Conservation (phyloP, 148 eudicot genomes). For the Cornus controversa region DNA sequence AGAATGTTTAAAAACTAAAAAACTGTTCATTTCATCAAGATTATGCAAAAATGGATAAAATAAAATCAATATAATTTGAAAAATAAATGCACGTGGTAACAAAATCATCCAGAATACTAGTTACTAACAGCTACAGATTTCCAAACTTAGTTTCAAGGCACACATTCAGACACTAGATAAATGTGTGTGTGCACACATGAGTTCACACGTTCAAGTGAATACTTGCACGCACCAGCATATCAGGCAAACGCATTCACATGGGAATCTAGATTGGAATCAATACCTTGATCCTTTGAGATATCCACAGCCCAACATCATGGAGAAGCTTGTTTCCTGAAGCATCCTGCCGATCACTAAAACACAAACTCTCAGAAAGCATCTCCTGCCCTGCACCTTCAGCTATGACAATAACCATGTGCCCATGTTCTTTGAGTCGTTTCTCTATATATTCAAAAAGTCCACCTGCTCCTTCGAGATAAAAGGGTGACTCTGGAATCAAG, state of each 20-base stretch:
- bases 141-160: not conserved
- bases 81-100: too few species aligned
- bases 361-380: slow-evolving; percentile 42
- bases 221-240: not conserved
- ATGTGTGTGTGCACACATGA: not conserved
- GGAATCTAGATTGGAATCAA: not conserved
- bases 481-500: slow-evolving; percentile 90
- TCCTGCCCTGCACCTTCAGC: slow-evolving; percentile 93
- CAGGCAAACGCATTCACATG: not conserved
- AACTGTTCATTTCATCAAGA: not conserved
- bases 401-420: slow-evolving; percentile 90
- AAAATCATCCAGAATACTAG: not conserved
- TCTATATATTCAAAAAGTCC: slow-evolving; percentile 80
- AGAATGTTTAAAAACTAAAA: too few species aligned
- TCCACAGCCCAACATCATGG: slow-evolving; percentile 83
- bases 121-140: not conserved
- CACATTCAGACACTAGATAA: not conserved
- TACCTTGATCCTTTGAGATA: slow-evolving; percentile 83
- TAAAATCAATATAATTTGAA: too few species aligned
- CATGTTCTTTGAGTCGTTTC: slow-evolving; percentile 63
- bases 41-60: not conserved
- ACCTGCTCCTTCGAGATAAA: slow-evolving; percentile 82
- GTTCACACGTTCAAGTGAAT: not conserved
- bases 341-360: slow-evolving; percentile 44
- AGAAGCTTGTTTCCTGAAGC: slow-evolving; percentile 78